Evolutionary conservation across 306 rosid species (phyloP), one percentile per base, ranked within the genome.

Genomic region (Abrus pulchellus): DNA sequence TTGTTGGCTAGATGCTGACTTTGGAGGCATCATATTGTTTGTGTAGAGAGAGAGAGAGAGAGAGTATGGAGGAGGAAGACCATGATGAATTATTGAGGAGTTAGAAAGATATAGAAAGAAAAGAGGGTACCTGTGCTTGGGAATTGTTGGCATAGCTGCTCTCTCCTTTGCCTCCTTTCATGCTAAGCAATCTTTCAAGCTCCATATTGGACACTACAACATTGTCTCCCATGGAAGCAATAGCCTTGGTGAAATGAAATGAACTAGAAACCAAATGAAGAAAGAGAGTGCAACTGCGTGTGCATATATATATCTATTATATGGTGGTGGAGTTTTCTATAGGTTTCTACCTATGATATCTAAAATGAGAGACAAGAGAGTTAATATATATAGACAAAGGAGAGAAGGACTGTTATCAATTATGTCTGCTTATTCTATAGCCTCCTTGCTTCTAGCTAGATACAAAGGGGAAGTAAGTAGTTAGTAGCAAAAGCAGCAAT

Each of bases 151-250:
- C 99, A 75, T 95, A 95, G 84, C 99, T 95, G 5, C 85, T 79
- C 59, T 92, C 99, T 70, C 98, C 99, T 81, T 93, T 93, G 57
- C 99, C 99, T 71, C 99, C 98, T 87, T 93, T 95, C 99, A 95
- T 95, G 92, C 97, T 78, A 32, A 95, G 85, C 79, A 93, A 67
- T 77, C 86, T 90, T 82, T 95, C 99, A 3, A 95, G 93, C 50
- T 95, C 87, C 86, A 93, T 85, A 48, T 79, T 90, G 43, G 98
- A 89, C 72, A 93, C 93, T 29, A 90, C 93, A 79, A 88, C 90
- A 63, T 93, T 86, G 69, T 95, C 92, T 75, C 92, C 94, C 77
- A 79, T 87, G 13, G 80, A 77, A 76, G 88, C 78, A 87, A 91
- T 89, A 6, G 13, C 2, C 68, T 20, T 1, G 41, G 48, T 67